Evolutionary conservation across 148 eudicot species (phyloP).

Genomic region (Dianthus caryophyllus): DNA sequence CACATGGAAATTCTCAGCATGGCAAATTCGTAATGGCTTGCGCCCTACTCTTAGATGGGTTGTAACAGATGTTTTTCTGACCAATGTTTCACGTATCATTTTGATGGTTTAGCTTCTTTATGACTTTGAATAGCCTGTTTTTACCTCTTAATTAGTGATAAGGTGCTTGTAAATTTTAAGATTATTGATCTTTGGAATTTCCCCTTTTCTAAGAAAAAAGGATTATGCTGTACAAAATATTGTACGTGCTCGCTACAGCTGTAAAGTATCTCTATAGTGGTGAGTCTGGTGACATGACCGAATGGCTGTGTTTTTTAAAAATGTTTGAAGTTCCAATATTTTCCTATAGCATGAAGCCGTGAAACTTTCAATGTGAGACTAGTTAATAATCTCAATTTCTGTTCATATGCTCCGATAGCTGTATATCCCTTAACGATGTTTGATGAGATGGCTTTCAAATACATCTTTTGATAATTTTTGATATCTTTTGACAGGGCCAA

Average conservation of each 20-base stretch:
- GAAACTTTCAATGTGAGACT: conserved; percentile 1
- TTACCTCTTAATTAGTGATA: no score
- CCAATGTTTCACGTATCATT: no score
- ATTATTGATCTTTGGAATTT: neutral
- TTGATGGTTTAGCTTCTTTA: no score
- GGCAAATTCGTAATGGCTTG: no score
- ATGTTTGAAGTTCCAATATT: neutral
- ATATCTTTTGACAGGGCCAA: conserved; percentile 69
- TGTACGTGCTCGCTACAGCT: neutral
- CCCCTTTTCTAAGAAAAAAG: neutral
- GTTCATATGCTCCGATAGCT: neutral
- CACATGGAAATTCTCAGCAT: no score
- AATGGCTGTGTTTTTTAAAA: neutral
- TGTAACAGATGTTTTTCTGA: no score
- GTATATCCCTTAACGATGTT: neutral
- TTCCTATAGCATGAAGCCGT: neutral
- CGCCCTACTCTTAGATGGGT: no score
- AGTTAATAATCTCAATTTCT: conserved; percentile 1
- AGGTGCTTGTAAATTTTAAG: neutral
- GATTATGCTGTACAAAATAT: neutral
- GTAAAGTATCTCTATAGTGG: conserved; percentile 1
- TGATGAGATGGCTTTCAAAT: neutral
- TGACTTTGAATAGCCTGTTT: no score
- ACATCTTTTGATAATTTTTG: neutral
- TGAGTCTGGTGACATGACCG: neutral